A percentile compares a stretch with the other conserved stretches of the same genome.
phyloP scores from a whole-genome alignment of 768 basidiomycete species.

The Lactifluus volemus region DNA sequence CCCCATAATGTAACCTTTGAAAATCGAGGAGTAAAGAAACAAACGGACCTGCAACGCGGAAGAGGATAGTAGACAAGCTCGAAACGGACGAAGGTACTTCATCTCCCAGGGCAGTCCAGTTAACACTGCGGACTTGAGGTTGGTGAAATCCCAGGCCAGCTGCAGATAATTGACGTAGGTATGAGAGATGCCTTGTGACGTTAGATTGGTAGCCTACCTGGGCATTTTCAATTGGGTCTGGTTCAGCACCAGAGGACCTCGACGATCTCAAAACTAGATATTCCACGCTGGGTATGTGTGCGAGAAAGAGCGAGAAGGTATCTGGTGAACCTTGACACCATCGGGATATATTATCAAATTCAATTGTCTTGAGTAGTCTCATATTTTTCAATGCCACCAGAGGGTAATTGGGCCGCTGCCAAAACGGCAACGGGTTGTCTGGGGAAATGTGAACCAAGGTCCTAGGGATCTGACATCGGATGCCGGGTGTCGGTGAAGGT shows the following conservation, averaged over 20 bases:
- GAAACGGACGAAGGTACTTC: slow-evolving; percentile 9
- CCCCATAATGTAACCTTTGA: neutral
- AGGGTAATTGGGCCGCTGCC: neutral
- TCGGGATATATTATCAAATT: slow-evolving; percentile 11
- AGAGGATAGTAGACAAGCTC: neutral
- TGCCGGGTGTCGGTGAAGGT: neutral
- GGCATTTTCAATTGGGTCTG: neutral
- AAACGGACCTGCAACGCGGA: slow-evolving; percentile 2
- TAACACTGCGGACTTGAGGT: slow-evolving; percentile 15
- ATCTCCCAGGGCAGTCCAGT: slow-evolving; percentile 14
- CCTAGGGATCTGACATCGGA: slow-evolving; percentile 5
- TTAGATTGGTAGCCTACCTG: neutral
- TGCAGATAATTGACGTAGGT: neutral
- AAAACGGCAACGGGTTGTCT: neutral
- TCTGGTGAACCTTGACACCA: slow-evolving; percentile 11
- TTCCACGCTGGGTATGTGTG: slow-evolving; percentile 13
- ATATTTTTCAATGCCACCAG: slow-evolving; percentile 9
- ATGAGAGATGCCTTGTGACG: neutral
- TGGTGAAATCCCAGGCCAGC: slow-evolving; percentile 6
- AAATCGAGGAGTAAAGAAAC: neutral
- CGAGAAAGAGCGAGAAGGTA: slow-evolving; percentile 10
- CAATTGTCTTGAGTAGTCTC: slow-evolving; percentile 9
- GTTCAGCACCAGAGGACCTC: neutral
- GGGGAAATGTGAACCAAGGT: neutral
- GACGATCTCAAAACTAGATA: slow-evolving; percentile 10